Base-by-base conservation (phyloP, 371 early-diverging fungal genomes). In the Mortierella polycephala region DNA sequence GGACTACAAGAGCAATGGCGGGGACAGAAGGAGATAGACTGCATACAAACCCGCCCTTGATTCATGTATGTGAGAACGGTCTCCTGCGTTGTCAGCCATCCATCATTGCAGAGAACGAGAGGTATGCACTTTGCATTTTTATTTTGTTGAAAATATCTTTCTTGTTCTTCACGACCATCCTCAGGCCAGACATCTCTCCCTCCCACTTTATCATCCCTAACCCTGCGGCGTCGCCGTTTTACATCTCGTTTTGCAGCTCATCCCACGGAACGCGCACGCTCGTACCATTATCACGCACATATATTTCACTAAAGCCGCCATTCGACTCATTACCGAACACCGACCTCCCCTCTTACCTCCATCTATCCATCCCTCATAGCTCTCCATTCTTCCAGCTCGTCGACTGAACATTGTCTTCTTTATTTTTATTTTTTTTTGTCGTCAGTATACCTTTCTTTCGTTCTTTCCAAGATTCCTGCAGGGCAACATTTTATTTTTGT, bases 241-340 rank as follows among this genome's bases (percentile, higher is more conserved):
- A 30, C 30, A 30, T 30, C 30, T 30, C 30, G 30, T 2, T 30
- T 30, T 30, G 30, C 30, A 4, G 2, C 20, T 51, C 51, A 7
- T 51, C 51, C 10, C n/a, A 14, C 47, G 10, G 20, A 18, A 51
- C 51, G 51, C 51, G 18, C 51, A 7, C 20, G 51, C 8, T 51
- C 23, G 20, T 18, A 47, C 30, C 47, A 47, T 47, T 49, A 23
- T 21, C 60, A 60, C 49, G 20, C 58, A 58, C 44, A 7, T 23
- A 47, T 14, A 47, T 23, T 60, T 14, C 30, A 16, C 7, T 21
- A 12, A 2, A 14, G 5, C 5, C 51, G 16, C 51, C 16, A 20
- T n/a, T 14, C 16, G 18, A 9, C 16, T 18, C 51, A 18, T 51
- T 5, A 52, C 51, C 14, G 9, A 47, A 14, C 52, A 51, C 18